A percentile compares a stretch with the other conserved stretches of the same genome.
Conservation (phyloP, 345 rosid species). For the Erodium maritimum region DNA sequence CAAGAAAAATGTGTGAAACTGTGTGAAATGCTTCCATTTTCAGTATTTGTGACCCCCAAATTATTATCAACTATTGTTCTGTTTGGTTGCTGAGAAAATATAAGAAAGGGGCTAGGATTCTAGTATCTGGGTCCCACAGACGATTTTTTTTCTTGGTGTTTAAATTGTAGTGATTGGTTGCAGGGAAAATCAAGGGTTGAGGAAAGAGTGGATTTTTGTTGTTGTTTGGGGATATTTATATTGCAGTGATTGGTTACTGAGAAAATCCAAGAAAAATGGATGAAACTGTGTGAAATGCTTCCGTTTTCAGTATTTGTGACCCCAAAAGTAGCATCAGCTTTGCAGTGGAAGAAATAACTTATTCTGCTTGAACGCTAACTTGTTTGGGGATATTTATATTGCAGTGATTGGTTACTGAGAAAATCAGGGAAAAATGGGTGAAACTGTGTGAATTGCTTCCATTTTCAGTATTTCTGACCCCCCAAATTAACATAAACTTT, state of each 20-base stretch:
- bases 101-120: neutral
- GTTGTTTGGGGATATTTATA: too few species aligned
- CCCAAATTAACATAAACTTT: too few species aligned
- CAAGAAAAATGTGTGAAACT: too few species aligned
- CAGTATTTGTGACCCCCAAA: neutral
- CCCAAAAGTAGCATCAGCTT: neutral
- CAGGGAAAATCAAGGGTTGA: too few species aligned
- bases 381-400: too few species aligned
- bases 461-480: neutral
- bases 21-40: too few species aligned
- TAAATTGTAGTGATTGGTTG: too few species aligned
- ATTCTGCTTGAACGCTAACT: too few species aligned
- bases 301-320: neutral
- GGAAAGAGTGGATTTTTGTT: too few species aligned
- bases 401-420: too few species aligned
- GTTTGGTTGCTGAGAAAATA: slow-evolving; percentile 15
- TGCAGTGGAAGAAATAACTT: too few species aligned
- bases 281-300: neutral
- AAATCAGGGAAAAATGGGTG: neutral
- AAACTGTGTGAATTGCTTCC: neutral
- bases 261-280: slow-evolving; percentile 5
- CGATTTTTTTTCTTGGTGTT: too few species aligned
- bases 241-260: slow-evolving; percentile 4
- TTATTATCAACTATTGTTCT: neutral
- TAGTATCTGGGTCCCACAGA: neutral